These are phyloP conservation scores for Prunus davidiana DNA, from an alignment of 306 rosid genomes.

Conservation along the genomic window DNA sequence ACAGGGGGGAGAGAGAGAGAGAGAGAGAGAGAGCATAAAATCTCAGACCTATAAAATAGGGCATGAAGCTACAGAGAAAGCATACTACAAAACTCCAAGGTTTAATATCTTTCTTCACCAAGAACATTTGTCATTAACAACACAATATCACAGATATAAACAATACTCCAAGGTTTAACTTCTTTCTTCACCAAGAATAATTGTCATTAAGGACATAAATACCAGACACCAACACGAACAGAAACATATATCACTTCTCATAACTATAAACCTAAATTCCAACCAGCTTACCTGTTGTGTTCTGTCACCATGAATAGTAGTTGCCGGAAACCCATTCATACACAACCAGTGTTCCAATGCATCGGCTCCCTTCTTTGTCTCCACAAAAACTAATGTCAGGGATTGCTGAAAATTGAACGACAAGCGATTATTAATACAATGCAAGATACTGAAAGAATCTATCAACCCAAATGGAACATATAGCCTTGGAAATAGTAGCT, in stretches of 20 bases:
- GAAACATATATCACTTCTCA: neutral
- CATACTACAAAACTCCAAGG: neutral
- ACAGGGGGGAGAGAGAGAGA: too few relatives aligned
- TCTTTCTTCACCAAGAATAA: neutral
- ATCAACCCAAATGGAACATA: neutral
- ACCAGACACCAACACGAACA: neutral
- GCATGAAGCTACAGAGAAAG: too few relatives aligned
- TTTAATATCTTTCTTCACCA: neutral
- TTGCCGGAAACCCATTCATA: constrained; percentile 85
- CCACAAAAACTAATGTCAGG: constrained; percentile 92
- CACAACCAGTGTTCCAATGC: constrained; percentile 89
- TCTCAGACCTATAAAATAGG: too few relatives aligned
- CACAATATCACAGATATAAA: neutral
- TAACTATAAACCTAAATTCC: constrained; percentile 7
- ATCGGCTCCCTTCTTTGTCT: constrained; percentile 98
- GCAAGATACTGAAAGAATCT: constrained; percentile 2
- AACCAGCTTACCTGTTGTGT: constrained; percentile 69
- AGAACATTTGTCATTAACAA: too few relatives aligned
- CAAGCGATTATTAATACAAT: constrained; percentile 14
- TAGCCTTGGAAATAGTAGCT: constrained; percentile 10
- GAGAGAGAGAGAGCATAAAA: too few relatives aligned
- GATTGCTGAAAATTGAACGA: constrained; percentile 61
- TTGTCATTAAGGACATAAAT: neutral
- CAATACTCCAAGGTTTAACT: neutral
- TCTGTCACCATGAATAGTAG: constrained; percentile 95